phyloP scores from a whole-genome alignment of 179 eudicot genomes.

The Heliamphora pulchella region DNA sequence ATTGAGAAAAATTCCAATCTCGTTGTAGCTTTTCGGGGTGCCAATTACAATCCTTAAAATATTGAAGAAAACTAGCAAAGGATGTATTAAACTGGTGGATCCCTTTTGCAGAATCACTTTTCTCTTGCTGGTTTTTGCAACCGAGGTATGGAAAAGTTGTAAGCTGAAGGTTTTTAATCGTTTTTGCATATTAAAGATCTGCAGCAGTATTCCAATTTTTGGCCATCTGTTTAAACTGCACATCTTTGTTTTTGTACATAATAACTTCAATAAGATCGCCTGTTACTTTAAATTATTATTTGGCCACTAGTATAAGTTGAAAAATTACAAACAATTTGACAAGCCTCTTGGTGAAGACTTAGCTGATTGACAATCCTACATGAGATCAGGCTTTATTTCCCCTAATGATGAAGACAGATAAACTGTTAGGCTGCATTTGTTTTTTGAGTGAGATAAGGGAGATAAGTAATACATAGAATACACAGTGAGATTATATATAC shows the following conservation, averaged over 20 bases:
- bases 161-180: not conserved
- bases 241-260: no score
- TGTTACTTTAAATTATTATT: not conserved
- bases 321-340: not conserved
- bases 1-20: constrained; percentile 22
- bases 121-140: not conserved
- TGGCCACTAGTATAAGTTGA: not conserved
- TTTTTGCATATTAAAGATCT: not conserved
- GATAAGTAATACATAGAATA: not conserved
- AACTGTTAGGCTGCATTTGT: not conserved
- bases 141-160: not conserved
- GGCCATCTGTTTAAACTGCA: not conserved
- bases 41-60: no score
- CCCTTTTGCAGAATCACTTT: not conserved
- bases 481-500: no score
- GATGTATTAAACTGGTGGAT: no score
- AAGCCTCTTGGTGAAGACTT: not conserved
- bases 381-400: not conserved
- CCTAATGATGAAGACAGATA: not conserved
- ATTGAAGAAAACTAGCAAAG: not conserved
- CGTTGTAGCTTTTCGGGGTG: not conserved
- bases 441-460: not conserved
- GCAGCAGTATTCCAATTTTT: not conserved
- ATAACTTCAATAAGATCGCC: no score
- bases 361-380: not conserved